Evolutionary conservation across 202 grass and related monocot species (phyloP), one percentile per base, ranked within the genome.

Genomic region (Panicum virgatum): DNA sequence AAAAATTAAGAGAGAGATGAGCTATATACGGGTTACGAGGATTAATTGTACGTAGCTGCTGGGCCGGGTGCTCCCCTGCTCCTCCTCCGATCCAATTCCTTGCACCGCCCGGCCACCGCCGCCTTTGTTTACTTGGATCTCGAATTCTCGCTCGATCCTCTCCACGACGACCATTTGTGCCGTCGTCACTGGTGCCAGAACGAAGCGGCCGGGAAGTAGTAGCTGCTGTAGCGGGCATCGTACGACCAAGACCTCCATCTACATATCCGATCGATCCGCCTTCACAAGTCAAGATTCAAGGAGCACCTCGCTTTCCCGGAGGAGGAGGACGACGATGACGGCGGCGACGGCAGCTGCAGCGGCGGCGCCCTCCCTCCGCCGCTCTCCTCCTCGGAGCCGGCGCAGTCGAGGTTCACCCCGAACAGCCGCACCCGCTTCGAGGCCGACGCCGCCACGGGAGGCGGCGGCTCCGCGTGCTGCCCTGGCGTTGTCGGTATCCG

Each of bases 341-440:
- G 77, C 50, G 77, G 72, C 38, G 89, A 80, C 19, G 63, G 53
- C 62, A 61, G 78, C 73, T 85, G 83, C 43, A 52, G 36, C 32
- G 86, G 76, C 73, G 80, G 40, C 44, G 63, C 77, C 71, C 34
- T 75, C 72, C 58, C 18, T 30, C 25, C 32, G 45, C 37, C 12
- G 7, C 45, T 54, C 11, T 69, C 71, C 19, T 76, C 83, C 20
- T 85, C 84, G 56, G 85, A 62, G 65, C 77, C 68, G 0, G 87
- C 82, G 77, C 80, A 90, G 38, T 96, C 93, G 51, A 99, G 89
- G 84, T 99, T 92, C 53, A 99, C 96, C 20, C 96, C 96, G 89
- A 99, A 99, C 20, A 99, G 93, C 56, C 96, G 85, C 72, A 99
- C 83, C 37, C 96, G 88, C 66, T 99, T 94, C 12, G 89, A 81